Base-by-base conservation (phyloP, 257 asterid species). In the Asclepias syriaca region DNA sequence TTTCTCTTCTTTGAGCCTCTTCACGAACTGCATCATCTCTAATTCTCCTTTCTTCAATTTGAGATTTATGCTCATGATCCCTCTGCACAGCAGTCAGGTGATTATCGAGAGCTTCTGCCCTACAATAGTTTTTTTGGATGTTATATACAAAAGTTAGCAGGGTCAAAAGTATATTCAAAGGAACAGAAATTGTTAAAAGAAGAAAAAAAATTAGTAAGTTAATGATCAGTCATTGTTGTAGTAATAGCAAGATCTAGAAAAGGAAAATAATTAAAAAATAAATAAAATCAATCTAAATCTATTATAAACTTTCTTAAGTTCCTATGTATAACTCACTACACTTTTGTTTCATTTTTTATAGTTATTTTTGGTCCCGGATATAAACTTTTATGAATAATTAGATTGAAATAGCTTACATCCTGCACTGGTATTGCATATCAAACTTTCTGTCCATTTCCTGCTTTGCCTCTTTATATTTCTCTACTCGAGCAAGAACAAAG, bases 91-190 rank as follows among this genome's bases (percentile, higher is more conserved):
- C 87, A 70, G 96, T 91, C 57, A 94, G 85, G 81, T 87, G 96
- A 85, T 85, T 86, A 86, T 91, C 99, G 72, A 94, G 91, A 66
- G 95, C 97, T 77, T 89, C 99, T 81, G 97, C 97, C 70, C 97
- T 94, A 67, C 53, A 71, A 65, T 49, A 66, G 65, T 72, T 63
- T 77, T 70, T 75, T 75, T 6, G 69, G 11, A 65, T 10, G 29
- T 51, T 54, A 22, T 10, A 60, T 37, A 19, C 3, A 67, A 40
- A 65, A 0, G 65, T 16, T 64, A 39, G 19, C 14, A 7, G 13
- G 69, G 50, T 9, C 2, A 45, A 74, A 22, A 68, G 18, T 16
- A 68, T 9, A 68, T 15, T 58, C 22, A 46, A 22, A 22, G 4
- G 16, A 18, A 21, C 27, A 10, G 49, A 15, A 57, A 59, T 8